Base-by-base conservation (phyloP, 2,329 filamentous ascomycete genomes). In the Ascochyta pisi region DNA sequence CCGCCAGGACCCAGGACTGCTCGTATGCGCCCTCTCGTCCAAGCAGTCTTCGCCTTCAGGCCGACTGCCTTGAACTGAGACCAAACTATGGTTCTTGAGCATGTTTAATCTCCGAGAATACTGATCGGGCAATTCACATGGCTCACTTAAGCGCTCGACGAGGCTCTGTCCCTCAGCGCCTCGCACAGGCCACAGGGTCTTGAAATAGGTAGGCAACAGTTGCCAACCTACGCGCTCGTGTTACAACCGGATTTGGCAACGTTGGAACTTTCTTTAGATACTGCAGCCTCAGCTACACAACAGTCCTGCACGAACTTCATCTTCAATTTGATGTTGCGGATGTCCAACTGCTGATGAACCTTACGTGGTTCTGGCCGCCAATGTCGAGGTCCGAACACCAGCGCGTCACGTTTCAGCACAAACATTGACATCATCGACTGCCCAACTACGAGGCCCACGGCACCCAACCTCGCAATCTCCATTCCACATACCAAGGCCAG, bases 111-210 rank as follows among this genome's bases (percentile, higher is more conserved):
- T 63, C 46, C 54, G 48, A 52, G 40, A 44, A 43, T 34, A 43
- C 54, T 35, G 61, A 62, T 62, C 60, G 61, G 57, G 54, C 62
- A 49, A 50, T 46, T n/a, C n/a, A 43, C 37, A 47, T 39, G 43
- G 42, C 42, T 38, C 47, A 37, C 37, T 44, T 50, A 61, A 57
- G 62, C 61, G 68, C 70, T 63, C 45, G 47, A 63, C 70, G 70
- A 63, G 70, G 70, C 69, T 74, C 66, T 66, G 57, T 59, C 54
- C 60, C 57, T 41, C 57, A 49, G 61, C 65, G 63, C 61, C 67
- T 61, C 61, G 62, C 61, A 64, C 65, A 42, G 39, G 44, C 57
- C 44, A 61, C 48, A 35, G 35, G 34, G 33, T 34, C 48, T 38
- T 43, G 60, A 66, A 63, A 66, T 67, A 31, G 12, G 27, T 29